Base-by-base conservation (phyloP, 495 filamentous ascomycete genomes). In the Pseudomonodictys pantanalensis region DNA sequence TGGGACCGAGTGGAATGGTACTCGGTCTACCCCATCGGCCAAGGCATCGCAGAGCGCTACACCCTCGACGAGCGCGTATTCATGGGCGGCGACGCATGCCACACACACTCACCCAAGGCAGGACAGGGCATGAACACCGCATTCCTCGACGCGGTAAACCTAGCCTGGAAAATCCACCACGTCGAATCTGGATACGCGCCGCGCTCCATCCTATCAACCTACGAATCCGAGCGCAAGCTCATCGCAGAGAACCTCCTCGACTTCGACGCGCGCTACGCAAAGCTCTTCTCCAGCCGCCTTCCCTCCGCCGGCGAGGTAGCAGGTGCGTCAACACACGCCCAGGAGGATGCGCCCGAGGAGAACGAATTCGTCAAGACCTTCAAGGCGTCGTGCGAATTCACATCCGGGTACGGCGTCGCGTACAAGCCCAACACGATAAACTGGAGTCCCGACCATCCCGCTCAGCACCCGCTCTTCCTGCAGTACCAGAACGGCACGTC, bases 91-190 rank as follows among this genome's bases (percentile, higher is more conserved):
- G 79, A 86, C 65, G 79, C 74, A 42, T 85, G 83, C 70, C 83
- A 86, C 56, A 86, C 82, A 6, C 83, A 86, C 61, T 84, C 81
- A 0, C 87, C 87, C 5, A 88, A 88, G 73, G 85, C 84, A 1
- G 87, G 86, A 0, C 86, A 89, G 69, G 87, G 87, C 15, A 89
- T 90, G 87, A 90, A 91, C 64, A 82, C 85, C 1, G 71, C 72
- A 11, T 76, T 75, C 56, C 58, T 74, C 6, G 67, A 73, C 68
- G 77, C 85, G 0, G 88, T 83, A 69, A 90, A 90, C 54, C 78
- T 90, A 0, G 86, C 84, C 25, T 90, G 87, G 87, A 91, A 91
- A 69, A 74, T 91, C 22, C 78, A 80, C 0, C 70, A 80, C 30
- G 85, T 87, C 1, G 72, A 82, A 48, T 80, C 80, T 24, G 80